Evolutionary conservation across 805 yeast species (phyloP), one percentile per base, ranked within the genome.

Genomic region (Maudiozyma saulgeensis): DNA sequence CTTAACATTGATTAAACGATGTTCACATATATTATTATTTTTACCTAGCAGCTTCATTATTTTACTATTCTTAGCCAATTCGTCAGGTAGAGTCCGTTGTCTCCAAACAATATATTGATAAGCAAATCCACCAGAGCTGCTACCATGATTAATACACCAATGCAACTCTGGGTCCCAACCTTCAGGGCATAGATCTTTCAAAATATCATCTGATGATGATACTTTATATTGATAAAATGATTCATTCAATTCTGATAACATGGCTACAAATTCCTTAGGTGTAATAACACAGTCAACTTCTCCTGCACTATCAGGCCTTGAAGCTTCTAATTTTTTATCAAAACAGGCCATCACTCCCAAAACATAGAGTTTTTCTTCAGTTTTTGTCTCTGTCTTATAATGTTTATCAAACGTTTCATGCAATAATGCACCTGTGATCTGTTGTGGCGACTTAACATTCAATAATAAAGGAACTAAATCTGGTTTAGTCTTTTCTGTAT

Each of bases 251-350:
- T 81, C 85, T 31, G 77, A 77, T 42, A 88, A 62, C 66, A 93
- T 67, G 50, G 86, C 85, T 1, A 90, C 75, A 38, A 93, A 68
- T 62, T 93, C 99, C 56, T 80, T 82, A 12, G 98, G 89, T 0
- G 99, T 93, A 21, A 93, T 77, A 3, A 93, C 99, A 69, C 96
- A 87, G 64, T 93, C 97, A 12, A 93, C 97, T 59, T 88, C 96
- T 11, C 68, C 65, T 18, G 68, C 72, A 47, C 74, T 69, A 55
- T 87, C 96, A 0, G 86, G 82, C 53, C 98, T 75, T 3, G 96
- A 89, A 26, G 96, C 93, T 69, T 93, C 99, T 41, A 90, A 74
- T 66, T 93, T 93, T 68, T 93, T 93, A 66, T 93, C 99, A 64
- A 93, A 93, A 59, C 98, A 91, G 1, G 99, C 98, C 98, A 91